Percentiles rank a stretch among this genome's conserved stretches.
These are phyloP conservation scores for Rhodotorula kratochvilovae DNA, from an alignment of 768 basidiomycete species.

Conservation along the genomic window DNA sequence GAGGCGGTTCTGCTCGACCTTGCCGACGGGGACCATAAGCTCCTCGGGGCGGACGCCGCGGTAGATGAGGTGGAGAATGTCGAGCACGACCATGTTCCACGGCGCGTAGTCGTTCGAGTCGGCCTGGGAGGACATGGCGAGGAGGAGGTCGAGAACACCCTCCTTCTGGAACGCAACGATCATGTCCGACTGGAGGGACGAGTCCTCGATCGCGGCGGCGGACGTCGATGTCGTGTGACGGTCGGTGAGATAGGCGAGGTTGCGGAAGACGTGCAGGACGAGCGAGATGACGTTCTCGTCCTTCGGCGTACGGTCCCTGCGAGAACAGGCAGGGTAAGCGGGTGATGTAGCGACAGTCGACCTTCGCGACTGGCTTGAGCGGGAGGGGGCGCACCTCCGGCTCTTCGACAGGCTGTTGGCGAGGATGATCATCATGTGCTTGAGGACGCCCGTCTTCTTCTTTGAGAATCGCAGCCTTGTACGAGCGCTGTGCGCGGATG, in stretches of 20 bases:
- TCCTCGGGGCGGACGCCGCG: slow-evolving; percentile 67
- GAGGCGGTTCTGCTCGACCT: slow-evolving; percentile 51
- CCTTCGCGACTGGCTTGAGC: not conserved
- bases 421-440: slow-evolving; percentile 59
- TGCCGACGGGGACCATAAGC: slow-evolving; percentile 41
- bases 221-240: slow-evolving; percentile 66
- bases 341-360: not conserved
- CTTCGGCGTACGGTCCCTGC: slow-evolving; percentile 63
- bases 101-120: slow-evolving; percentile 73
- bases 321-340: not conserved
- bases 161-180: slow-evolving; percentile 67
- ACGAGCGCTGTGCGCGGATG: slow-evolving; percentile 70
- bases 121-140: slow-evolving; percentile 78
- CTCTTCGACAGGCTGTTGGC: slow-evolving; percentile 61
- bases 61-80: slow-evolving; percentile 87
- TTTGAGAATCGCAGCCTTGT: slow-evolving; percentile 74
- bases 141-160: slow-evolving; percentile 67
- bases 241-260: slow-evolving; percentile 91
- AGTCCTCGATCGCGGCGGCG: slow-evolving; percentile 72
- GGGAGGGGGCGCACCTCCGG: slow-evolving; percentile 47
- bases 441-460: slow-evolving; percentile 12
- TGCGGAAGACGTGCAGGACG: slow-evolving; percentile 80
- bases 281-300: slow-evolving; percentile 85
- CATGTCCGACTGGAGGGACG: slow-evolving; percentile 68
- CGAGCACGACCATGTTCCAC: slow-evolving; percentile 85